These are phyloP conservation scores for Cardiospermum halicacabum DNA, from an alignment of 345 rosid species.

Conservation along the genomic window DNA sequence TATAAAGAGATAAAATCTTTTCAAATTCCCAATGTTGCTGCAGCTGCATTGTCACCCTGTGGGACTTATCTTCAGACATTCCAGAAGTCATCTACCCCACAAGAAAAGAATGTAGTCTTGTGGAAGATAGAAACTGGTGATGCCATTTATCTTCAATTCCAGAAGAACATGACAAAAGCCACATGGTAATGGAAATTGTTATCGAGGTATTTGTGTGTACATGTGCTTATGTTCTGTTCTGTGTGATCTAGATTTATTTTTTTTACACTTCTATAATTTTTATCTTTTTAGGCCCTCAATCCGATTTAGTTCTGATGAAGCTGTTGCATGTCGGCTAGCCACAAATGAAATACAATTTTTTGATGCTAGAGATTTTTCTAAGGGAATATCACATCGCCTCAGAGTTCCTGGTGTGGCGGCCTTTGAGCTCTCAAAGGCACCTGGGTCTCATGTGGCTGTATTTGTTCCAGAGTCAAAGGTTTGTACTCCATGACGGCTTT, in stretches of 20 bases:
- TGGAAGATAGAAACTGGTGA: constrained; percentile 68
- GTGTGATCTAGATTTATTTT: background rate
- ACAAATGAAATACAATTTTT: constrained; percentile 93
- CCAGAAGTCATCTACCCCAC: constrained; percentile 70
- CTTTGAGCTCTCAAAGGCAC: constrained; percentile 70
- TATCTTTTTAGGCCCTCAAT: constrained; percentile 68
- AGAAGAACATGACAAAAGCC: constrained; percentile 73
- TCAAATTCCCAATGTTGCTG: constrained; percentile 47
- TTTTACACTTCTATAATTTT: constrained; percentile 3
- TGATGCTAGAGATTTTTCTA: constrained; percentile 72
- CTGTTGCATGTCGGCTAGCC: constrained; percentile 73
- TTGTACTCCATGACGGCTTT: constrained; percentile 6
- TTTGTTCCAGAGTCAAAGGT: constrained; percentile 97
- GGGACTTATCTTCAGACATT: constrained; percentile 88
- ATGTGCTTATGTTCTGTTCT: background rate
- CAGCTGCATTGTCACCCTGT: constrained; percentile 62
- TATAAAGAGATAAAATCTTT: constrained; percentile 59
- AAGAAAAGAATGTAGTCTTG: constrained; percentile 72
- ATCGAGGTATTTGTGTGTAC: background rate
- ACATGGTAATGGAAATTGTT: constrained; percentile 48
- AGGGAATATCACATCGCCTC: constrained; percentile 58
- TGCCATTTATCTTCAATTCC: constrained; percentile 59
- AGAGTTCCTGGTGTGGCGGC: constrained; percentile 78
- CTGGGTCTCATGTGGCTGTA: constrained; percentile 82
- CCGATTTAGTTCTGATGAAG: constrained; percentile 73